Conservation (phyloP, 148 eudicot species). For the Fagopyrum homotropicum region DNA sequence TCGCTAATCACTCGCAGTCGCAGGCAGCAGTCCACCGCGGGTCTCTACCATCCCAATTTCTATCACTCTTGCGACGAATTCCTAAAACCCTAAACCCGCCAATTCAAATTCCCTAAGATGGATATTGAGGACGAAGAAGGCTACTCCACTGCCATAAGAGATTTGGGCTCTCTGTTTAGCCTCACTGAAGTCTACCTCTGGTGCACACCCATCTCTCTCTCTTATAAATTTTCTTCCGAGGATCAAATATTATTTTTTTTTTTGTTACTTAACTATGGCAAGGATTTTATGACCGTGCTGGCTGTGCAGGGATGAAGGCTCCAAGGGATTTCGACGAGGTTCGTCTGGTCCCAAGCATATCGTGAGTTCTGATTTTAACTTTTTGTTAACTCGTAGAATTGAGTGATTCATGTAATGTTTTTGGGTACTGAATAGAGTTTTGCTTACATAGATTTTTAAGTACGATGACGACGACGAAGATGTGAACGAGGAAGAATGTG, state of each 20-base stretch:
- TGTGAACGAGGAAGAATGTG: conserved; percentile 4
- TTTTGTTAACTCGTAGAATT: neutral
- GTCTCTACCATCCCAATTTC: neutral
- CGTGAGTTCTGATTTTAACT: conserved; percentile 24
- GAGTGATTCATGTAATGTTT: neutral
- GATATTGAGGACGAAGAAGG: conserved; percentile 17
- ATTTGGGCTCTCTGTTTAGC: conserved; percentile 62
- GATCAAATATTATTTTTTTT: neutral
- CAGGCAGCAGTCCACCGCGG: neutral
- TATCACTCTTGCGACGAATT: neutral
- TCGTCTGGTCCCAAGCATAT: conserved; percentile 26
- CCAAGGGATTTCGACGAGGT: conserved; percentile 19
- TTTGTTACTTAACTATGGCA: neutral
- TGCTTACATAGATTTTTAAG: conserved; percentile 23
- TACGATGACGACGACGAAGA: conserved; percentile 32
- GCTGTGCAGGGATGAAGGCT: conserved; percentile 44
- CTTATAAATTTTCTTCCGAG: neutral
- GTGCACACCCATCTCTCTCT: conserved; percentile 29
- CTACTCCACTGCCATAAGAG: conserved; percentile 29
- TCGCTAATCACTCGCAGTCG: neutral
- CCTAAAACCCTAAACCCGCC: conserved; percentile 7
- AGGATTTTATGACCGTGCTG: neutral
- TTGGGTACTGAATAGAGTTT: neutral
- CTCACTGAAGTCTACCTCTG: conserved; percentile 57
- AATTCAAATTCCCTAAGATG: conserved; percentile 2